A percentile compares a stretch with the other conserved stretches of the same genome.
Evolutionary conservation across 495 filamentous ascomycete species (phyloP).

Genomic region (Talaromyces stipitatus): DNA sequence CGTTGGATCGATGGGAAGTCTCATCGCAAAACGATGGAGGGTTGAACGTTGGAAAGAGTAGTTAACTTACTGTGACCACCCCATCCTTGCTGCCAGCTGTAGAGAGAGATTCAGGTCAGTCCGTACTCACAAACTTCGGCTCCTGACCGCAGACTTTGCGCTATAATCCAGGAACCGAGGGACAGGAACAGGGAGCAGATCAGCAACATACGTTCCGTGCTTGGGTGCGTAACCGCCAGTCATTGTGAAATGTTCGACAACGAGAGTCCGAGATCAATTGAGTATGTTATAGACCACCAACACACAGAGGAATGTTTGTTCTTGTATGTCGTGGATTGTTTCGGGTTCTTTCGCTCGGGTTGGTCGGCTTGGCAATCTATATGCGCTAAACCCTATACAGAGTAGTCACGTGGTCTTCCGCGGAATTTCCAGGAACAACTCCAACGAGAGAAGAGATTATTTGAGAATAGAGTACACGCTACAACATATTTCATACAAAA

Average conservation of each 20-base stretch:
- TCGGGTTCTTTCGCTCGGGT: not conserved
- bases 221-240: conserved; percentile 33
- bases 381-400: not conserved
- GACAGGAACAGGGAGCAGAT: not conserved
- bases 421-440: not conserved
- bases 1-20: not conserved
- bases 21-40: not conserved
- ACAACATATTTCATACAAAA: too few species aligned
- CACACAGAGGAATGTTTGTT: not conserved
- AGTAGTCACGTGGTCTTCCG: not conserved
- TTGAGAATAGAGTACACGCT: too few species aligned
- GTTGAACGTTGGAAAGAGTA: not conserved
- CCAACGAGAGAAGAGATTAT: too few species aligned
- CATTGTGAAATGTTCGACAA: conserved; percentile 2
- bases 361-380: not conserved
- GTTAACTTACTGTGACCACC: conserved; percentile 40
- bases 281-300: not conserved
- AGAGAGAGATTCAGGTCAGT: not conserved
- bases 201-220: conserved; percentile 51
- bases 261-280: not conserved
- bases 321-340: not conserved
- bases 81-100: conserved; percentile 63
- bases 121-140: not conserved
- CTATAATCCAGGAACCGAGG: not conserved
- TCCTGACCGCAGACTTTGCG: not conserved